These are phyloP conservation scores for Dipodascus geniculatus DNA, from an alignment of 805 yeast species.

Conservation along the genomic window DNA sequence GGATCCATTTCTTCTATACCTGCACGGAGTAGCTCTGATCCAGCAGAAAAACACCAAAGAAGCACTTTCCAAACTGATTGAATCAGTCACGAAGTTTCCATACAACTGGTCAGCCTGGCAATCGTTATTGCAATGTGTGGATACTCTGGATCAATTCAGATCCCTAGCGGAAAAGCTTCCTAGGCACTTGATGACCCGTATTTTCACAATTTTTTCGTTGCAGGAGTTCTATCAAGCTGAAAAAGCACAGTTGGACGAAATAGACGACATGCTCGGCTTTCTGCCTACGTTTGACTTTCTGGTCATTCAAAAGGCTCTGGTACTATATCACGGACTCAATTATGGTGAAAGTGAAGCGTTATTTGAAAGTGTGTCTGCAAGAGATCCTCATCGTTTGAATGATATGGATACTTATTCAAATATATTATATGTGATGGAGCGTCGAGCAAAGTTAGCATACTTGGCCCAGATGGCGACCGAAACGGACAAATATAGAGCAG, in stretches of 20 bases:
- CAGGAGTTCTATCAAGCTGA: constrained; percentile 75
- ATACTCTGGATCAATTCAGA: constrained; percentile 4
- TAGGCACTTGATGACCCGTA: constrained; percentile 29
- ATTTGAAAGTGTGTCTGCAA: constrained; percentile 60
- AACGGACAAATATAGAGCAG: constrained; percentile 81
- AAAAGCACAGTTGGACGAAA: constrained; percentile 31
- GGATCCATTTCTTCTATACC: constrained; percentile 56
- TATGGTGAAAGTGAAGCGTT: constrained; percentile 67
- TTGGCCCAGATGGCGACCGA: constrained; percentile 77
- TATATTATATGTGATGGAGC: constrained; percentile 87
- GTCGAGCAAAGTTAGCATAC: constrained; percentile 68
- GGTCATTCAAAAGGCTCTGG: constrained; percentile 69
- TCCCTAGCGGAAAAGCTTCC: constrained; percentile 9
- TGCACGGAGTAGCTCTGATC: constrained; percentile 56
- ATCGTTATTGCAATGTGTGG: constrained; percentile 54
- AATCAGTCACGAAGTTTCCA: constrained; percentile 58
- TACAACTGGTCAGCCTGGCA: constrained; percentile 93
- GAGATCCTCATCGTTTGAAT: constrained; percentile 80
- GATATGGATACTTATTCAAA: constrained; percentile 92
- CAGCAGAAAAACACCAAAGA: constrained; percentile 46
- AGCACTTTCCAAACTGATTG: constrained; percentile 52
- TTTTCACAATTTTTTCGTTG: constrained; percentile 54
- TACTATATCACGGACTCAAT: constrained; percentile 76
- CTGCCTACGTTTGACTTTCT: constrained; percentile 70
- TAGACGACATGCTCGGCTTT: constrained; percentile 36